phyloP scores from a whole-genome alignment of 1,139 yeast genomes.

The Lodderomyces pseudojiufengensis region DNA sequence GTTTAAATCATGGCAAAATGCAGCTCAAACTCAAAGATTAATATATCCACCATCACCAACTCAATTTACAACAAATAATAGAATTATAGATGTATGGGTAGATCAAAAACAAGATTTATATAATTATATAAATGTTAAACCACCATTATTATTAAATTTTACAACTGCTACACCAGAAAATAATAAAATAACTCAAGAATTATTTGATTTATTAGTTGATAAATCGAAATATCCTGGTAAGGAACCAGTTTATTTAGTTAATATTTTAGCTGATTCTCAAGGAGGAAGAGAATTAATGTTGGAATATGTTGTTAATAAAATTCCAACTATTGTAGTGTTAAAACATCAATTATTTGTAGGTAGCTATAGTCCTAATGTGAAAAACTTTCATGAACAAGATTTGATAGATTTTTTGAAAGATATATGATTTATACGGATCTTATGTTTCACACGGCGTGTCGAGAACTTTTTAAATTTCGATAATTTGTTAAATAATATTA shows the following conservation, averaged over 20 bases:
- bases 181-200: constrained; percentile 59
- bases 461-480: too few relatives aligned
- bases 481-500: too few relatives aligned
- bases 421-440: too few relatives aligned
- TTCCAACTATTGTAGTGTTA: constrained; percentile 68
- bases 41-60: constrained; percentile 42
- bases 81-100: constrained; percentile 41
- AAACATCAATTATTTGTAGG: constrained; percentile 63
- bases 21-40: constrained; percentile 17
- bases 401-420: constrained; percentile 52
- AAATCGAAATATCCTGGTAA: constrained; percentile 42
- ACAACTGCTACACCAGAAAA: constrained; percentile 66
- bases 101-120: constrained; percentile 53
- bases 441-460: too few relatives aligned
- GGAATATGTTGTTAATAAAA: constrained; percentile 51
- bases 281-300: constrained; percentile 58
- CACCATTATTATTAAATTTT: constrained; percentile 70
- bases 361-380: constrained; percentile 41
- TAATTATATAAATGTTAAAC: constrained; percentile 47
- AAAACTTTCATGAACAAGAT: constrained; percentile 48
- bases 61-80: constrained; percentile 37
- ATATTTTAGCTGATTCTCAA: constrained; percentile 63
- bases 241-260: constrained; percentile 54
- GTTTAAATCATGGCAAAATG: constrained; percentile 13
- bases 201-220: constrained; percentile 54